Evolutionary conservation across 805 yeast species (phyloP), one percentile per base, ranked within the genome.

Genomic region (Suhomyces sp.): DNA sequence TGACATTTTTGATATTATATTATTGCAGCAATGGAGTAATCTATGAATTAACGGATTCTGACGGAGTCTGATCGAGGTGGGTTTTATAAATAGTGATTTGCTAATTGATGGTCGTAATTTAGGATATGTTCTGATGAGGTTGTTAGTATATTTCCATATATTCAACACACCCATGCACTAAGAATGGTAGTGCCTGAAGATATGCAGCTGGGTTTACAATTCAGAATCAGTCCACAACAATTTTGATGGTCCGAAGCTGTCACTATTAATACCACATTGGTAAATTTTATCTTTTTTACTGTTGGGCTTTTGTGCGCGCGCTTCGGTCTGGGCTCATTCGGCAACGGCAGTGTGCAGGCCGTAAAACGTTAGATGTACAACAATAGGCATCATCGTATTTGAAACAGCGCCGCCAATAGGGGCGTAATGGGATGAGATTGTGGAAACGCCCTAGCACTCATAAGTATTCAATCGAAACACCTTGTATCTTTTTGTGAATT

Each of bases 1-100:
- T 15, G 55, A 49, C 55, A 52, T 52, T 46, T 38, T 38, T 7
- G 24, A 17, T 19, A 19, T 38, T 19, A 27, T 48, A 22, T 26
- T n/a, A 35, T 33, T 38, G 35, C 35, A 10, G 44, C 12, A 24
- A 10, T 17, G 42, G 26, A 9, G 26, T 27, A 22, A 10, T 19
- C n/a, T 29, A 31, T 29, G 23, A 31, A 19, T 44, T 38, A 38
- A 7, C 22, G 24, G 8, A n/a, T 17, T 17, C 24, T 38, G 24
- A 17, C 17, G 23, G 23, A 9, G 8, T 17, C n/a, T 36, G 13
- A 12, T 15, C 22, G 17, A 15, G 22, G 41, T 36, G 17, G 41
- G 42, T 38, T 24, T 17, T 17, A 9, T 38, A 38, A 38, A 38
- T 19, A 38, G 17, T 38, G 24, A 19, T 38, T 17, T 38, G 24